Evolutionary conservation across 2,329 filamentous ascomycete species (phyloP), one percentile per base, ranked within the genome.

Genomic region (Sclerotinia minor): DNA sequence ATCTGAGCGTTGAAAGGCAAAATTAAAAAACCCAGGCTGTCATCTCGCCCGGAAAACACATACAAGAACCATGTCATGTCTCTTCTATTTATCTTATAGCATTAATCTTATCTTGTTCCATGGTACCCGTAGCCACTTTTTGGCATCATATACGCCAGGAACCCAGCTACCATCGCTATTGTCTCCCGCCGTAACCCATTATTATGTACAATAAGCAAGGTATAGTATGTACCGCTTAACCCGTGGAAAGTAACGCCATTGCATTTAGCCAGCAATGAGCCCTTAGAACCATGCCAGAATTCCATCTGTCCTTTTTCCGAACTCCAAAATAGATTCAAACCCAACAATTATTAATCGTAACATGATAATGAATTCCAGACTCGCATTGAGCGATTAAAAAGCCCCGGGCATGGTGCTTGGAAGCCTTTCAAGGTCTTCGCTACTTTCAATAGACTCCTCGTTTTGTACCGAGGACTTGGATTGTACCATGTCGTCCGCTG

Each of bases 331-430:
- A 50, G 21, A 41, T 44, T 38, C 26, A 64, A 55, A 41, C 61
- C 61, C 49, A 64, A 64, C 49, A 64, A 64, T 44, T 64, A 63
- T 50, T 63, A 50, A 38, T 63, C 59, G 9, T 63, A 38, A 50
- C 59, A 63, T 63, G 59, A 50, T 63, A 50, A 19, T 21, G 29
- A 63, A 50, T 26, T 11, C 45, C n/a, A 13, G 11, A 19, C 59
- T 63, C 45, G 21, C 32, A 15, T n/a, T 5, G 24, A 29, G 49
- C 52, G 50, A 66, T 38, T 41, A 58, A 24, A 66, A 66, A 50
- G 64, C 54, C 26, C 64, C 64, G 15, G 64, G 64, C 67, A 81
- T 80, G 19, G 78, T 76, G 44, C 80, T 77, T 21, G 79, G 79
- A 55, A 80, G 73, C 59, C 26, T 50, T 50, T 50, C 59, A 1